phyloP scores from a whole-genome alignment of 305 asterid genomes.

The Fraxinus albicans region DNA sequence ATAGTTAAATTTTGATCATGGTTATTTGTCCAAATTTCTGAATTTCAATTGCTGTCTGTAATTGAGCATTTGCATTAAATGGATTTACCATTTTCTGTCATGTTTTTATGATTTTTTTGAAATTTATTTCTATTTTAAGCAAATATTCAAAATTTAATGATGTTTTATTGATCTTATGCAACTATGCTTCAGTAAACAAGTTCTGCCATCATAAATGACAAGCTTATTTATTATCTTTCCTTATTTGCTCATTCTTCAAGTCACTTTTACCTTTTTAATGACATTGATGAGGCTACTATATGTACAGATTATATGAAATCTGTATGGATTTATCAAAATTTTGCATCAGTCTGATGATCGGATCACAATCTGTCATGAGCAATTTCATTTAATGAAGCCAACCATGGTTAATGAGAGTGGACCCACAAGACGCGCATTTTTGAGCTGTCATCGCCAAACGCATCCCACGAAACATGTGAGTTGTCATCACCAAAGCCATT shows the following conservation, averaged over 20 bases:
- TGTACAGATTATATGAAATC: neutral
- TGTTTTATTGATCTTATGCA: neutral
- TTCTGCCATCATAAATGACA: neutral
- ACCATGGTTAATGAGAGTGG: neutral
- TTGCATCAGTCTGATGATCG: neutral
- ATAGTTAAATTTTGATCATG: conserved; percentile 30
- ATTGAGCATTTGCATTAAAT: conserved; percentile 11
- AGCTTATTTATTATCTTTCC: neutral
- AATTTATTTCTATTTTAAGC: neutral
- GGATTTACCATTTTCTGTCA: conserved; percentile 5
- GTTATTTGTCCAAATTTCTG: conserved; percentile 11
- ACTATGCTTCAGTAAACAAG: neutral
- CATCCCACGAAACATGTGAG: neutral
- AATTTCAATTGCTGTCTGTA: conserved; percentile 10
- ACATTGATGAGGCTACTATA: conserved; percentile 17
- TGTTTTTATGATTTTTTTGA: neutral
- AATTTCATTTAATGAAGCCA: conserved; percentile 4
- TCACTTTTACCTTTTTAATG: neutral
- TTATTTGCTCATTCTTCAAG: neutral
- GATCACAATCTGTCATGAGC: neutral
- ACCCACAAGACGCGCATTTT: neutral
- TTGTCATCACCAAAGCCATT: neutral
- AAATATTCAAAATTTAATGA: neutral
- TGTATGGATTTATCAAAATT: neutral
- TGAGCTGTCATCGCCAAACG: neutral